Base-by-base conservation (phyloP, 1,139 yeast species). In the Geotrichum carabidarum region DNA sequence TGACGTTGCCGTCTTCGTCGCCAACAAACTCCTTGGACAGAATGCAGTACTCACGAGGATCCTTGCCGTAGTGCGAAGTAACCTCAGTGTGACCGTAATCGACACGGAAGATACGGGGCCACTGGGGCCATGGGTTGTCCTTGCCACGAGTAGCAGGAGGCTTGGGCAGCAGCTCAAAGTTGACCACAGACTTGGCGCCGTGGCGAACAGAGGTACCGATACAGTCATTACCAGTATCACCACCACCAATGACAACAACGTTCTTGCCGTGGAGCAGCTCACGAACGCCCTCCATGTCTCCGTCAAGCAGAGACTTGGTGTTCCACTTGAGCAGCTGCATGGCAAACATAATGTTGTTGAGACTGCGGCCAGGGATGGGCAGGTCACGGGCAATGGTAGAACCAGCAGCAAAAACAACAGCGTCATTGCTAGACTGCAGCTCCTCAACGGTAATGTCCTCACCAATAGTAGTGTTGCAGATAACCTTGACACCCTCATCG, bases 81-180 rank as follows among this genome's bases (percentile, higher is more conserved):
- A 93, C 98, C 74, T 93, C 99, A 62, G 94, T 80, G 74, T 93
- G 99, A 65, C 99, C 99, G 68, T 93, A 93, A 75, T 93, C 99
- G 58, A 93, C 95, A 69, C 98, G 83, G 85, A 93, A 91, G 67
- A 93, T 82, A 72, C 96, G 82, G 63, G 99, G 98, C 98, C 98
- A 93, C 75, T 93, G 99, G 56, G 99, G 99, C 99, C 99, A 93
- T 74, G 99, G 99, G 74, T 93, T 93, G 74, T 93, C 97, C 74
- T 84, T 86, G 55, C 93, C 87, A 72, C 98, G 83, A 57, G 81
- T 78, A 42, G 79, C 78, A 49, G 97, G 90, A 60, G 99, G 99
- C 67, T 84, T 83, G 59, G 99, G 99, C 66, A 93, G 78, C 69
- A 93, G 78, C 75, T 93, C 99, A 71, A 93, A 93, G 79, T 93